Base-by-base conservation (phyloP, 139 green algal genomes). In the Tetraselmis chui region DNA sequence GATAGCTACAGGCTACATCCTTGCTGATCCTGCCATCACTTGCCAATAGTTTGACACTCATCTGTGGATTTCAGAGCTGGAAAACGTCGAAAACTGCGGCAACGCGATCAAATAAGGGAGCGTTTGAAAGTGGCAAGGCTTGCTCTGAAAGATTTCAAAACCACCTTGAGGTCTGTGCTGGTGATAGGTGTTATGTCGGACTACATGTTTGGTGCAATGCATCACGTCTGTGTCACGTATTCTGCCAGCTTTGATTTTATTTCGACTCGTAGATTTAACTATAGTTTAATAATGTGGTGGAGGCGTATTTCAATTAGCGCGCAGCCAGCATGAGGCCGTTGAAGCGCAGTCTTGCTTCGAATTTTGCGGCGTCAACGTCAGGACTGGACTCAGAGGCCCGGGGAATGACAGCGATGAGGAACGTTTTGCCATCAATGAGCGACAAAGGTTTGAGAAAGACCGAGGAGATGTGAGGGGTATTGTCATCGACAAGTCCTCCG, bases 391-490 rank as follows among this genome's bases (percentile, higher is more conserved):
- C n/a, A n/a, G 29, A 59, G 11, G 5, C 23, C 28, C 58, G 2
- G 76, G 75, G 59, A 78, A 80, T 25, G 84, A 89, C 1, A 89
- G 91, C 59, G 90, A 94, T 59, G 90, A 94, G 59, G 82, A 85
- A 67, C 85, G 86, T 75, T 94, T 92, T 67, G 28, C 58, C 0
- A 82, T 31, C 25, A 93, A 91, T 83, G 89, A 94, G 85, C 32
- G 59, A 1, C 45, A 32, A 0, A 77, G 89, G 1, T 23, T 88
- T 28, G 81, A 28, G 0, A 87, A 88, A 18, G 91, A 94, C 45
- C 45, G 45, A 18, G 11, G 18, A 18, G 45, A 5, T 25, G 45
- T 67, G 45, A 67, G 45, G 45, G 45, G 45, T 5, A 18, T 18
- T 67, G 45, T 67, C 11, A 67, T 67, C 18, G 45, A 67, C 45